These are phyloP conservation scores for Microbotryum violaceum DNA, from an alignment of 1,284 basidiomycete species.

Conservation along the genomic window DNA sequence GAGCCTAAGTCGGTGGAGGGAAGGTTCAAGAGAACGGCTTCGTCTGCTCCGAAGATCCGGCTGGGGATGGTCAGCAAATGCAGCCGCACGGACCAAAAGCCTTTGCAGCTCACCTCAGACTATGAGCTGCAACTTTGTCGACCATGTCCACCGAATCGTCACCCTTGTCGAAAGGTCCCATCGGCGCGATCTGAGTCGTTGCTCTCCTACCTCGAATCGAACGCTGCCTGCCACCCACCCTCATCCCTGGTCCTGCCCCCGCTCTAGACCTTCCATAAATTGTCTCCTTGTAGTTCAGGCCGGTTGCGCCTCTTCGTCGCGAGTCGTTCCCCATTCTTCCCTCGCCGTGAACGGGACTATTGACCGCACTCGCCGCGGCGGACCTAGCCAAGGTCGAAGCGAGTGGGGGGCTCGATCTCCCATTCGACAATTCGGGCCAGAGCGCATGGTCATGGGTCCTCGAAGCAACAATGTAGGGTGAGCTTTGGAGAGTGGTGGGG, in stretches of 20 bases:
- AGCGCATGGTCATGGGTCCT: slow-evolving; percentile 64
- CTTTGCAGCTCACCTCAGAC: neutral
- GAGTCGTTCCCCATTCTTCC: neutral
- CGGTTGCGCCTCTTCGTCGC: slow-evolving; percentile 43
- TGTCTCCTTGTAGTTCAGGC: slow-evolving; percentile 72
- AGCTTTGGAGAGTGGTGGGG: slow-evolving; percentile 56
- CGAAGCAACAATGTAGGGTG: slow-evolving; percentile 71
- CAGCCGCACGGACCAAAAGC: neutral
- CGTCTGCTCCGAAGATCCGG: neutral
- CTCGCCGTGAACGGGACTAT: slow-evolving; percentile 42
- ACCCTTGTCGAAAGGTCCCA: too few species aligned
- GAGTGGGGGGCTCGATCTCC: slow-evolving; percentile 57
- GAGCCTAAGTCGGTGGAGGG: neutral
- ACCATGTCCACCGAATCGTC: neutral
- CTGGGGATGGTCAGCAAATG: neutral
- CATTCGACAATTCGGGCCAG: slow-evolving; percentile 70
- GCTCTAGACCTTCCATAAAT: slow-evolving; percentile 59
- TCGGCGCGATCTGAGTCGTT: too few species aligned
- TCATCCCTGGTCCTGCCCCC: slow-evolving; percentile 58
- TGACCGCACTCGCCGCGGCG: slow-evolving; percentile 37
- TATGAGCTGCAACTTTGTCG: neutral
- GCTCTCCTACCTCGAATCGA: slow-evolving; percentile 38
- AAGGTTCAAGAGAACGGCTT: neutral
- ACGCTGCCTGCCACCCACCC: slow-evolving; percentile 53
- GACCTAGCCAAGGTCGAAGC: slow-evolving; percentile 32